Base-by-base conservation (phyloP, 495 filamentous ascomycete species). In the Aspergillus nanangensis region DNA sequence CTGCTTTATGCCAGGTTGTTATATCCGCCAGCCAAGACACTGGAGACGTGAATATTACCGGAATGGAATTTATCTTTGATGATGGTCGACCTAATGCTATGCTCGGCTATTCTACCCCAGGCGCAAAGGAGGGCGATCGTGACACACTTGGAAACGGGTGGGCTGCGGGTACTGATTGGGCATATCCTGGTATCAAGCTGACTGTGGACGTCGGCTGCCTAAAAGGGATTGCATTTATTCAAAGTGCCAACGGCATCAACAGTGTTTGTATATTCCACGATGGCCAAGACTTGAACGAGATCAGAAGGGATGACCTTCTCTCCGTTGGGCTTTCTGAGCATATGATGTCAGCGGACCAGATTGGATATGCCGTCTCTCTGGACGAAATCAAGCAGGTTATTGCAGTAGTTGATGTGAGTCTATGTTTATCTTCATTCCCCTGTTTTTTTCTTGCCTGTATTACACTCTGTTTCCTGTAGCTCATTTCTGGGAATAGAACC, bases 61-160 rank as follows among this genome's bases (percentile, higher is more conserved):
- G 44, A 18, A 5, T 46, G 34, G 34, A 46, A 13, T 46, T 46
- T 14, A 17, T 46, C 9, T 46, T 46, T 19, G 21, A 38, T 10
- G 44, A 38, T 29, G 25, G 25, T 29, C 21, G 33, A 38, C 34
- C 44, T 1, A 46, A 22, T 11, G 33, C 21, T 14, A 18, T 37
- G 31, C 7, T 46, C 2, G 44, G 44, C 8, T 46, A 38, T 29
- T 1, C 32, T 4, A 24, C 14, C 15, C 44, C 20, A 17, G 44
- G 44, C 5, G 44, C 44, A 14, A 46, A 23, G 18, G 24, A 4
- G 2, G 4, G 21, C 5, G 8, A n/a, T 10, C 11, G 3, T n/a
- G 15, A 23, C 3, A 7, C 11, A 8, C 14, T 14, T 14, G 13
- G 8, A 5, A n/a, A 8, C 1, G 17, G 21, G 19, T 15, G 15